A percentile compares a stretch with the other conserved stretches of the same genome.
Conservation (phyloP, 2,329 filamentous ascomycete genomes). For the Fusarium subtropicale region DNA sequence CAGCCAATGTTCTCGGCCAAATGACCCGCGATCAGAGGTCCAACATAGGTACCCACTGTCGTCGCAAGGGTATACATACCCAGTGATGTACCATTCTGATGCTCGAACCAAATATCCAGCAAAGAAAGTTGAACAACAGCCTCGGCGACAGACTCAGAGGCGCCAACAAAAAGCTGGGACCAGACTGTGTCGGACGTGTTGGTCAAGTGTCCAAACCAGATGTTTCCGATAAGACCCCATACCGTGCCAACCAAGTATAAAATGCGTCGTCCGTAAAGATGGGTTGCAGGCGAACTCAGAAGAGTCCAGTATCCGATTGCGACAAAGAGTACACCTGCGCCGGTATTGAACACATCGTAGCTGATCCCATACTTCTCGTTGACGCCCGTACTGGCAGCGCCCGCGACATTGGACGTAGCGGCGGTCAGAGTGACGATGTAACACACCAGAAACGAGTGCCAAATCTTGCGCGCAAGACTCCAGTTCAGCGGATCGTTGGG, state of each 20-base stretch:
- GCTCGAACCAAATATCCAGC: conserved; percentile 68
- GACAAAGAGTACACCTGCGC: conserved; percentile 67
- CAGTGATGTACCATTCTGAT: conserved; percentile 65
- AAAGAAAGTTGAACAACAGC: conserved; percentile 68
- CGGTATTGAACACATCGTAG: conserved; percentile 65
- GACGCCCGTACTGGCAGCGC: conserved; percentile 63
- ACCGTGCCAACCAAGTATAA: conserved; percentile 65
- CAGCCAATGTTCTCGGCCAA: conserved; percentile 62
- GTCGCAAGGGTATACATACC: conserved; percentile 68
- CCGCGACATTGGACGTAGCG: conserved; percentile 67
- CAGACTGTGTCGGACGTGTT: conserved; percentile 61
- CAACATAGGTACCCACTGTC: conserved; percentile 66
- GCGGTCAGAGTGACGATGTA: conserved; percentile 67
- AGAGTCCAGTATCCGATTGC: conserved; percentile 68
- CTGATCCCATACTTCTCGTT: conserved; percentile 62
- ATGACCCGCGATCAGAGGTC: conserved; percentile 64
- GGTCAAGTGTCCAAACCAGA: conserved; percentile 64
- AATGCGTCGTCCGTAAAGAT: conserved; percentile 65
- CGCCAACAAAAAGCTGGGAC: conserved; percentile 68
- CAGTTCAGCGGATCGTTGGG: conserved; percentile 66
- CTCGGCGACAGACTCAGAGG: conserved; percentile 67
- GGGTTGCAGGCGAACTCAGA: conserved; percentile 63
- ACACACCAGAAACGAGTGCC: conserved; percentile 63
- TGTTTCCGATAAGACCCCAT: conserved; percentile 61
- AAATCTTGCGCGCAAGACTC: conserved; percentile 60